These are phyloP conservation scores for Paratinospora sagittata DNA, from an alignment of 164 flowering plant genomes.

Conservation along the genomic window DNA sequence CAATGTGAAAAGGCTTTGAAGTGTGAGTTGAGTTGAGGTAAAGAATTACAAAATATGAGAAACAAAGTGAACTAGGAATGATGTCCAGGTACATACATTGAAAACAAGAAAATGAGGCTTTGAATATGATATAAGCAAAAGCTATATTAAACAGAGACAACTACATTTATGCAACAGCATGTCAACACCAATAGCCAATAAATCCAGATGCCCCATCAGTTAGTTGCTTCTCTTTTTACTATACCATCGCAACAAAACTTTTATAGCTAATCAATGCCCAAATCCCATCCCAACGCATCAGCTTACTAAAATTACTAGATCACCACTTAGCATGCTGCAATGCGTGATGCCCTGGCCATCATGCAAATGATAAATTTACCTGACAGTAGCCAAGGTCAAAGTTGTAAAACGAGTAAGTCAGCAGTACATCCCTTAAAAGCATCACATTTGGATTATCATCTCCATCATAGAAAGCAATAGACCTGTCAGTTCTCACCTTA, in stretches of 20 bases:
- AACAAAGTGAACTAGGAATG: background rate
- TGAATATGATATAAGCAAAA: no score
- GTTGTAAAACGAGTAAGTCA: slow-evolving; percentile 97
- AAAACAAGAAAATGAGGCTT: background rate
- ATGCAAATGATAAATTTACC: slow-evolving; percentile 35
- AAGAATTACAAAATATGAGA: background rate
- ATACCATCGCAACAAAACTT: no score
- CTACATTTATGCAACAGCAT: no score
- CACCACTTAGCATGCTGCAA: background rate
- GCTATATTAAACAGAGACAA: no score
- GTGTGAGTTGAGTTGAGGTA: no score
- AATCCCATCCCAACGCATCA: background rate
- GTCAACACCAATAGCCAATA: background rate
- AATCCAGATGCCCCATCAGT: background rate
- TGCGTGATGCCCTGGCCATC: no score
- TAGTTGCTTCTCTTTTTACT: background rate
- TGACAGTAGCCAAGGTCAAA: slow-evolving; percentile 99
- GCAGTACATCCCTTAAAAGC: slow-evolving; percentile 64
- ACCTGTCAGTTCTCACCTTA: slow-evolving; percentile 94
- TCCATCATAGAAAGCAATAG: slow-evolving; percentile 77
- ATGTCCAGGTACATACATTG: background rate
- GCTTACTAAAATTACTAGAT: background rate
- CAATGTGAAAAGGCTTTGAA: no score
- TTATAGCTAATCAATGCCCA: no score
- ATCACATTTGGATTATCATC: slow-evolving; percentile 89